Conservation (phyloP, 2,329 filamentous ascomycete species). For the Arthrobotrys conoides region DNA sequence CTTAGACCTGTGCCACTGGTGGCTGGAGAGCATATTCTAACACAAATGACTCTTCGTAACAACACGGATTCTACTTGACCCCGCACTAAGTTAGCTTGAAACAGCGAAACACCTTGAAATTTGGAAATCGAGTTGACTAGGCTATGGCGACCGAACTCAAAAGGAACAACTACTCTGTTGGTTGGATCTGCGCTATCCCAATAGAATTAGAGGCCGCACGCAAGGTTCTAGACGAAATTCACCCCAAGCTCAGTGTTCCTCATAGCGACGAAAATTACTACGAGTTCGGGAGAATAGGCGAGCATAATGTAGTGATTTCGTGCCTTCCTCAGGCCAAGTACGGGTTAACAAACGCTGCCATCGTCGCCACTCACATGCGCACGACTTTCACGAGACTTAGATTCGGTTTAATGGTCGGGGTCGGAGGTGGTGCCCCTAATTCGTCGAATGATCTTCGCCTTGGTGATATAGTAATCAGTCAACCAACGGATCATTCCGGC, state of each 20-base stretch:
- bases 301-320: constrained; percentile 18
- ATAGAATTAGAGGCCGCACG: constrained; percentile 29
- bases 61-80: too few species aligned
- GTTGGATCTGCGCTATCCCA: constrained; percentile 25
- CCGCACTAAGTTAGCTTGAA: too few species aligned
- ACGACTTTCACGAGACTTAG: constrained; percentile 11
- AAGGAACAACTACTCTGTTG: constrained; percentile 19
- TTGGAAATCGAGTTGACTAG: background rate
- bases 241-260: background rate
- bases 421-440: background rate
- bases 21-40: too few species aligned
- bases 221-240: constrained; percentile 28
- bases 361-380: constrained; percentile 8
- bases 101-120: background rate
- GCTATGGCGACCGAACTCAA: background rate
- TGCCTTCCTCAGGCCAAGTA: background rate
- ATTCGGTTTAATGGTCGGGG: constrained; percentile 15
- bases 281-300: constrained; percentile 10
- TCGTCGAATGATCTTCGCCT: constrained; percentile 4
- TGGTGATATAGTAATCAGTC: background rate
- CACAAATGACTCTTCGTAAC: too few species aligned
- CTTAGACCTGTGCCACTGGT: too few species aligned
- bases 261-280: constrained; percentile 9
- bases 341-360: constrained; percentile 6
- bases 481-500: background rate